These are phyloP conservation scores for Sporothrix dimorphospora DNA, from an alignment of 2,329 filamentous ascomycete genomes.

Conservation along the genomic window DNA sequence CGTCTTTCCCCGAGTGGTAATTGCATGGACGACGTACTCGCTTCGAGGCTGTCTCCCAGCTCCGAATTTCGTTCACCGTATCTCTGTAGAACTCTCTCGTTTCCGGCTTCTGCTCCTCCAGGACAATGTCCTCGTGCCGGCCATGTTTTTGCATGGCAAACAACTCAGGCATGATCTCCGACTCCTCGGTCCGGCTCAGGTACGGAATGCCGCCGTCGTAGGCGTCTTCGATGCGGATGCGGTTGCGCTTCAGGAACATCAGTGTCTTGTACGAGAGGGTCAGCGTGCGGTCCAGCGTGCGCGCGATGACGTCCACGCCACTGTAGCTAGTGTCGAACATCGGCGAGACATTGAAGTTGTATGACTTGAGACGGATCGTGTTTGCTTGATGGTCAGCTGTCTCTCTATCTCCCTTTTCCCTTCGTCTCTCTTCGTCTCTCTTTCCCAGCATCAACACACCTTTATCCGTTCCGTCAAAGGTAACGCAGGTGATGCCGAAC, in stretches of 20 bases:
- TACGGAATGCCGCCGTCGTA: constrained; percentile 41
- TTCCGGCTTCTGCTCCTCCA: constrained; percentile 22
- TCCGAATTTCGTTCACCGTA: constrained; percentile 11
- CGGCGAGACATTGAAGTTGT: constrained; percentile 42
- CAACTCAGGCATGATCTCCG: constrained; percentile 20
- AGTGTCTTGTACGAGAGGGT: constrained; percentile 39
- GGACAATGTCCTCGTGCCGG: neutral
- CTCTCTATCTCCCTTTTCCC: constrained; percentile 28
- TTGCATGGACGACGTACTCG: neutral
- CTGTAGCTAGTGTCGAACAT: constrained; percentile 34
- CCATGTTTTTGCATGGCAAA: neutral
- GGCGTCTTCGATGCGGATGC: constrained; percentile 37
- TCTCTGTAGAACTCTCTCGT: constrained; percentile 31
- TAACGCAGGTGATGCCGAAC: constrained; percentile 44
- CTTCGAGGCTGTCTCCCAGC: constrained; percentile 28
- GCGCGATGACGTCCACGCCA: constrained; percentile 32
- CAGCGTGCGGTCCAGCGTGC: constrained; percentile 38
- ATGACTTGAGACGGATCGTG: constrained; percentile 35
- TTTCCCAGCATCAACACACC: neutral
- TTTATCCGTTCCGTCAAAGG: constrained; percentile 5
- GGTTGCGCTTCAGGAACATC: constrained; percentile 38
- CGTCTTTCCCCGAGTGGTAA: too few relatives aligned
- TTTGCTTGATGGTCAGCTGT: neutral
- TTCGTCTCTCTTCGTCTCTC: neutral
- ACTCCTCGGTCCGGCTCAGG: constrained; percentile 38